Evolutionary conservation across 768 basidiomycete species (phyloP), one percentile per base, ranked within the genome.

Genomic region (Termitomyces eurrhizus): DNA sequence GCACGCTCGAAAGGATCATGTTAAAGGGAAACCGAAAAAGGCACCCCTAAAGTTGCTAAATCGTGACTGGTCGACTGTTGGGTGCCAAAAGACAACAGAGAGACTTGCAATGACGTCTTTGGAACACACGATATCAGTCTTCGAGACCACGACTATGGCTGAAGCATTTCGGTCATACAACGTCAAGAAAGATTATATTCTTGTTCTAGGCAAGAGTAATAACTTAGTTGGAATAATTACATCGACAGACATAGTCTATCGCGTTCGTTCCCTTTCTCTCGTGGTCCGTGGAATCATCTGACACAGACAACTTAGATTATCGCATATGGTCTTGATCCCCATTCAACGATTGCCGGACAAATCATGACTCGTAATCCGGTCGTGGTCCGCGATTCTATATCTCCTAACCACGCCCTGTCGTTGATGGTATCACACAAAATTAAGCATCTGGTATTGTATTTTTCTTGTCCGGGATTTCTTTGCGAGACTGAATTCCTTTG

Each of bases 301-400:
- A 35, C 36, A 4, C 18, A 46, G 13, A 32, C 1, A 16, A 24
- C 33, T 52, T 21, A 61, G 60, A 51, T 52, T 3, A 32, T 61
- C n/a, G 60, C 51, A 1, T 44, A 57, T 44, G 60, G 60, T 12
- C 60, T 52, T 35, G 56, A 61, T 53, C 60, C 60, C 7, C 44
- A 44, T 42, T 48, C 39, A 26, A 61, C 60, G 12, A 33, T 39
- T 29, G 33, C 57, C 9, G 32, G 51, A 24, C 55, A 57, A 21
- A 35, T 61, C 14, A 61, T 61, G 60, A 61, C 60, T n/a, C 60
- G 9, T 7, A 44, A 61, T 33, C 60, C 56, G 3, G 45, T 49
- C 4, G 56, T 56, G 16, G 35, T 24, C 39, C 21, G 4, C 9
- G 51, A 61, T 26, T 13, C 60, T 11, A 39, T 33, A 18, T 46